phyloP scores from a whole-genome alignment of 2,329 filamentous ascomycete species.

The Ceratocystis destructans region DNA sequence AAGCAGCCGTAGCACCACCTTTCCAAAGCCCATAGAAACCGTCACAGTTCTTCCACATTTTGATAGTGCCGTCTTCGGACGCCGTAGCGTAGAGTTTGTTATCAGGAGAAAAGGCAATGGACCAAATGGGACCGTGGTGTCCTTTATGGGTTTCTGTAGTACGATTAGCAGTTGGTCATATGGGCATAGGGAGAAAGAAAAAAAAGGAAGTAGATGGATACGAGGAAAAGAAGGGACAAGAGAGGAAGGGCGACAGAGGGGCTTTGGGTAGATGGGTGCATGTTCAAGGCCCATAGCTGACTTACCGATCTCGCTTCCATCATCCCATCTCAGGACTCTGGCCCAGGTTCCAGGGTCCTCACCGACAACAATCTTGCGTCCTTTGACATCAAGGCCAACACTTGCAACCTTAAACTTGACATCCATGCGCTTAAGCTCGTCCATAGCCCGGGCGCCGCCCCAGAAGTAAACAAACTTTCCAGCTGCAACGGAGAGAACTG shows the following conservation, averaged over 20 bases:
- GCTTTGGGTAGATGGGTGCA: not conserved
- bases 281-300: conserved; percentile 15
- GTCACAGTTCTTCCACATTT: conserved; percentile 65
- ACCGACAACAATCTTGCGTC: conserved; percentile 75
- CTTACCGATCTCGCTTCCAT: conserved; percentile 61
- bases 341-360: conserved; percentile 92
- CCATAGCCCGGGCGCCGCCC: conserved; percentile 56
- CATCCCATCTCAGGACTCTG: conserved; percentile 82
- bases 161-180: conserved; percentile 16
- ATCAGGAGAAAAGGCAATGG: conserved; percentile 83
- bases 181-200: not conserved
- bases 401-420: conserved; percentile 79
- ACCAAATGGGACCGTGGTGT: conserved; percentile 96
- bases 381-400: conserved; percentile 71
- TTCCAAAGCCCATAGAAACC: conserved; percentile 52
- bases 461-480: conserved; percentile 92
- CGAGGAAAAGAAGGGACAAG: not conserved
- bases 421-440: conserved; percentile 62
- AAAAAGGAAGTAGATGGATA: not conserved
- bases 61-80: conserved; percentile 95
- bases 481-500: conserved; percentile 78
- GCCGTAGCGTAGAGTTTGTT: conserved; percentile 93
- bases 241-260: not conserved
- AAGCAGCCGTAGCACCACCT: conserved; percentile 28
- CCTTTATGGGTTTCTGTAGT: conserved; percentile 75